Evolutionary conservation across 495 filamentous ascomycete genomes (phyloP).

Genomic region (Hypomontagnella monticulosa): DNA sequence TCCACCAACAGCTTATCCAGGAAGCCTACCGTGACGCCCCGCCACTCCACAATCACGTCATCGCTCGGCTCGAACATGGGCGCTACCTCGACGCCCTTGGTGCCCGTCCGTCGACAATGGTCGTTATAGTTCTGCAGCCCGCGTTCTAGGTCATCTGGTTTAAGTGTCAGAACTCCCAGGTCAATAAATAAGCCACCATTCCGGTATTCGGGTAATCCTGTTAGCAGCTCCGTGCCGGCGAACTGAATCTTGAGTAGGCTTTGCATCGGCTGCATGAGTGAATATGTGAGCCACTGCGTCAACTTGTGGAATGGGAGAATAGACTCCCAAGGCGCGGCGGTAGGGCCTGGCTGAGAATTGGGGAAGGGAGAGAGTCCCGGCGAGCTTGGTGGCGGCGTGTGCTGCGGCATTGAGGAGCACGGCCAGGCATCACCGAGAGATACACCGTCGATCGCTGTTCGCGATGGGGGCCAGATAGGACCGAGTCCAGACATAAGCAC

Average conservation of each 20-base stretch:
- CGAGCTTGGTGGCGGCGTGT: constrained; percentile 63
- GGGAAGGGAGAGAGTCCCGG: constrained; percentile 59
- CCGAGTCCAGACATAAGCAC: constrained; percentile 88
- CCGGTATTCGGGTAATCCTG: constrained; percentile 86
- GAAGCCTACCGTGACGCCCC: constrained; percentile 83
- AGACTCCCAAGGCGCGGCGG: constrained; percentile 82
- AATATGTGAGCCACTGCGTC: constrained; percentile 90
- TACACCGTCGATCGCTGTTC: constrained; percentile 88
- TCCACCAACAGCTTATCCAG: constrained; percentile 78
- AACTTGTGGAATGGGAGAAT: constrained; percentile 96
- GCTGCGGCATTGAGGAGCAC: constrained; percentile 80
- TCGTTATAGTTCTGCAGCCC: constrained; percentile 76
- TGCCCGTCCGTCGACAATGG: constrained; percentile 78
- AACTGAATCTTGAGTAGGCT: constrained; percentile 80
- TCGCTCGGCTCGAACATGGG: constrained; percentile 82
- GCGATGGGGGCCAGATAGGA: constrained; percentile 87
- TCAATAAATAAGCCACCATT: constrained; percentile 90
- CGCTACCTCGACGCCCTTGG: constrained; percentile 73
- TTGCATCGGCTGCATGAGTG: constrained; percentile 86
- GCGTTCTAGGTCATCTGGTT: constrained; percentile 68
- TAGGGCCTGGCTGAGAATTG: constrained; percentile 46
- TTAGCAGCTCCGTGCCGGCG: constrained; percentile 78
- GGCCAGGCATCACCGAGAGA: constrained; percentile 96
- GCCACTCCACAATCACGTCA: constrained; percentile 90
- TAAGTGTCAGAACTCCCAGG: constrained; percentile 80